Evolutionary conservation across 164 flowering plant genomes (phyloP), one percentile per base, ranked within the genome.

Genomic region (Aristolochia fimbriata): DNA sequence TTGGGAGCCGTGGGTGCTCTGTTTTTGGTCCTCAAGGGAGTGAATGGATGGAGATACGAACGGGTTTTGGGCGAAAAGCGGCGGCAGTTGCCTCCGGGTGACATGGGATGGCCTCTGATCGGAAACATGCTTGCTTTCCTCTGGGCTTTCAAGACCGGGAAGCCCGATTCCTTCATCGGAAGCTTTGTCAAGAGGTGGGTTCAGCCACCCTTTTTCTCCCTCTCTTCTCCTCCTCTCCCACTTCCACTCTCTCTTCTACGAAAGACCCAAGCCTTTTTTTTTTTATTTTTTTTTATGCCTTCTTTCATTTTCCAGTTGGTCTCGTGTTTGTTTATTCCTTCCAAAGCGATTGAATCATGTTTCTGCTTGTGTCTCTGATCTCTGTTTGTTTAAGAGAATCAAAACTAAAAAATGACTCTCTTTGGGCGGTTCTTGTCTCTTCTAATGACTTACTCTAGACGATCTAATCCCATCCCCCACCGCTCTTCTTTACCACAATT

Each of bases 101-200:
- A 92, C 58, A 23, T 87, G 66, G 98, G 96, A 0, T 86, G 79
- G 87, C 98, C 96, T 62, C 65, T 83, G 41, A 70, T 92, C 53
- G 98, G 98, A 0, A 87, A 85, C 59, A 91, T 88, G 96, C 84
- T 75, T 80, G 63, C 85, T 19, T 92, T 92, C 52, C 80, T 89
- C 55, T 58, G 67, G 22, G 95, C 96, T 24, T 92, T 85, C 84
- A 87, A 87, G 77, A 79, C 87, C 47, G 15, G 20, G 1, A 59
- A 86, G 31, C 98, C 98, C 72, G 98, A 92, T 31, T 69, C 89
- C 37, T 92, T 89, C 90, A 55, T 82, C 64, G 63, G 76, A 57
- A 30, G 60, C 78, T 80, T 72, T 59, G 65, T 77, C 46, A 41
- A 72, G 74, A 92, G 91, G 96, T 86, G 21, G 41, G 55, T 25